These are phyloP conservation scores for Stenogyne calaminthoides DNA, from an alignment of 305 asterid genomes.

Conservation along the genomic window DNA sequence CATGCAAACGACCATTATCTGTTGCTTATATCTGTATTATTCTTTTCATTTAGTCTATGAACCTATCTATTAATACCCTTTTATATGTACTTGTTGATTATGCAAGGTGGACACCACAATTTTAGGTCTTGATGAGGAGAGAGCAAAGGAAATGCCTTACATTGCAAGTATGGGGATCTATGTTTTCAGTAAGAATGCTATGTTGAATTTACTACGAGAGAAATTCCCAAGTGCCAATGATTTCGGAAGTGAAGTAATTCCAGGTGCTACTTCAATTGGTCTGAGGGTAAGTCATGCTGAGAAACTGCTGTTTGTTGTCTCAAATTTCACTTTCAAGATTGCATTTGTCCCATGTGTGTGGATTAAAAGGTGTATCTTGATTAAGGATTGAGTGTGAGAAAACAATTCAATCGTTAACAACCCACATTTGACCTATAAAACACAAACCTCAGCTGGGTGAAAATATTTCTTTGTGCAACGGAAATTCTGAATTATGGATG, in stretches of 20 bases:
- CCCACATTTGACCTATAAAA: background rate
- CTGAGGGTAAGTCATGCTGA: slow-evolving; percentile 51
- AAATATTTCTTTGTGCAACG: too few relatives aligned
- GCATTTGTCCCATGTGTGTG: background rate
- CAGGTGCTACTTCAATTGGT: slow-evolving; percentile 75
- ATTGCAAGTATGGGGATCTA: slow-evolving; percentile 75
- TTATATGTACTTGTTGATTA: background rate
- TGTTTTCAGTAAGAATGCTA: slow-evolving; percentile 55
- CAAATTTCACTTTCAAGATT: background rate
- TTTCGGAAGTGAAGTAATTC: slow-evolving; percentile 75
- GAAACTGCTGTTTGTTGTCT: background rate
- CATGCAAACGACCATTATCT: background rate
- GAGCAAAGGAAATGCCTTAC: slow-evolving; percentile 66
- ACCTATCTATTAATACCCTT: slow-evolving; percentile 5
- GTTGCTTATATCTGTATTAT: slow-evolving; percentile 1
- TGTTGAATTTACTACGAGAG: slow-evolving; percentile 49
- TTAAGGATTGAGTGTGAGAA: background rate
- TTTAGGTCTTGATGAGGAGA: slow-evolving; percentile 63
- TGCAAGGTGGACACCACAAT: slow-evolving; percentile 63
- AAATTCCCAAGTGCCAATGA: slow-evolving; percentile 61
- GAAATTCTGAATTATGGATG: background rate
- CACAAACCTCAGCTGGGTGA: background rate
- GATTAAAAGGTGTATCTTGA: background rate
- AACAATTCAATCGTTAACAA: background rate
- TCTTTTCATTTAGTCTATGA: background rate